Evolutionary conservation across 2,329 filamentous ascomycete genomes (phyloP).

Genomic region (Neonectria faginata): DNA sequence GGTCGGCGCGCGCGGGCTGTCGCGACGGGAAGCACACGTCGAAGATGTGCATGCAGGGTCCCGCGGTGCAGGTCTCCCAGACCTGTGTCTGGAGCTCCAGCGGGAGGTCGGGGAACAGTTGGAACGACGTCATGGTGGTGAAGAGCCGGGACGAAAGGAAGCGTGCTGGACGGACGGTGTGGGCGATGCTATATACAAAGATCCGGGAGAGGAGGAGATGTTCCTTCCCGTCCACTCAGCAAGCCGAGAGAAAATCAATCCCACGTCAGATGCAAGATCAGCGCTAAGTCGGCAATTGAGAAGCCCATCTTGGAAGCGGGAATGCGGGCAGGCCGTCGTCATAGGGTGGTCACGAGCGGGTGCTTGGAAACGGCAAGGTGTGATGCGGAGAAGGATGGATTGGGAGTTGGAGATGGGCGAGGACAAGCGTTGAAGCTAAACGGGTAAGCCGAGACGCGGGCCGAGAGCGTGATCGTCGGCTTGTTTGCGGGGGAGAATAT

Average conservation of each 20-base stretch:
- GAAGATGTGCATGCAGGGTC: slow-evolving; percentile 45
- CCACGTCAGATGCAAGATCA: slow-evolving; percentile 26
- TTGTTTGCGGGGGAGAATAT: neutral
- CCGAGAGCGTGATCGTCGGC: neutral
- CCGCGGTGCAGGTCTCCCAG: slow-evolving; percentile 37
- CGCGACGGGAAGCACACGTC: slow-evolving; percentile 46
- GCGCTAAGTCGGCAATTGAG: slow-evolving; percentile 11
- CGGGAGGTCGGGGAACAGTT: slow-evolving; percentile 37
- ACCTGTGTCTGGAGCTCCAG: slow-evolving; percentile 42
- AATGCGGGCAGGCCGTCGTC: slow-evolving; percentile 6
- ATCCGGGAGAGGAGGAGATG: neutral
- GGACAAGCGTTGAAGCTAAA: neutral
- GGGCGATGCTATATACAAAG: slow-evolving; percentile 1
- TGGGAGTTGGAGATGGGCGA: neutral
- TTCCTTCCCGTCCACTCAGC: neutral
- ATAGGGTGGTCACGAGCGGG: slow-evolving; percentile 13
- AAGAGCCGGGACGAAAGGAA: neutral
- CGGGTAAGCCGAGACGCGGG: slow-evolving; percentile 12
- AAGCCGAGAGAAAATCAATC: slow-evolving; percentile 1
- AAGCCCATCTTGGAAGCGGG: slow-evolving; percentile 11
- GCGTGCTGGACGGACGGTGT: neutral
- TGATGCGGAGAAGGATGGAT: slow-evolving; percentile 22
- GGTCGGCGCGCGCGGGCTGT: slow-evolving; percentile 26
- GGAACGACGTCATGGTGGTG: slow-evolving; percentile 39
- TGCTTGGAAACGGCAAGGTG: slow-evolving; percentile 8